phyloP scores from a whole-genome alignment of 73 alveolate species.

The Effrenium voratum region DNA sequence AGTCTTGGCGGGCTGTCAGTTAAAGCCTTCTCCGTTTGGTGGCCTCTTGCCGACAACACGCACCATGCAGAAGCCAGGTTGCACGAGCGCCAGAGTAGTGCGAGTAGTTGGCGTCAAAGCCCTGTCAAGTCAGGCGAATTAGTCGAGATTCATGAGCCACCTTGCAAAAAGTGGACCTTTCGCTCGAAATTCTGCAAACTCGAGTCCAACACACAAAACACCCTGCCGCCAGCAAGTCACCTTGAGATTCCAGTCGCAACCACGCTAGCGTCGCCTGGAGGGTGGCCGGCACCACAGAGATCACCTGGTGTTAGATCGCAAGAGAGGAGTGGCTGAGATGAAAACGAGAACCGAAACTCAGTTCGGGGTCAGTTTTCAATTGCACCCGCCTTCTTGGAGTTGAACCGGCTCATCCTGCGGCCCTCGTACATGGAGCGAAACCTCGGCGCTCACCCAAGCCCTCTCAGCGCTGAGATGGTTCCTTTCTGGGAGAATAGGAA shows the following conservation, averaged over 20 bases:
- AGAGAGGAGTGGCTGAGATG: not conserved
- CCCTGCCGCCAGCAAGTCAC: not conserved
- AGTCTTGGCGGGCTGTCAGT: too few species aligned
- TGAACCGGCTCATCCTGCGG: constrained; percentile 92
- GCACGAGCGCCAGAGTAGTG: constrained; percentile 71
- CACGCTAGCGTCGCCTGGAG: constrained; percentile 31
- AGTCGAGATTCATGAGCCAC: not conserved
- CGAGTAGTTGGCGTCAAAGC: constrained; percentile 87
- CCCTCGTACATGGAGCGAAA: constrained; percentile 81
- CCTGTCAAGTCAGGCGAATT: constrained; percentile 7
- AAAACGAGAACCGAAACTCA: not conserved
- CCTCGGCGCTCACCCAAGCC: too few species aligned
- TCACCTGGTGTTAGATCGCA: constrained; percentile 8
- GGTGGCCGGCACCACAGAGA: constrained; percentile 91
- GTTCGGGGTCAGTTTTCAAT: not conserved
- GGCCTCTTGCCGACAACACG: too few species aligned
- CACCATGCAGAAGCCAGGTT: not conserved
- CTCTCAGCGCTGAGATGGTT: too few species aligned
- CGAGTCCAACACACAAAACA: not conserved
- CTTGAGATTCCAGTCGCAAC: not conserved
- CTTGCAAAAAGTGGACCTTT: not conserved
- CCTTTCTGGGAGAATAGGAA: too few species aligned
- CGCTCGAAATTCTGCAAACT: too few species aligned
- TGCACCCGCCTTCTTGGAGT: constrained; percentile 77
- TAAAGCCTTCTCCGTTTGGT: too few species aligned